Evolutionary conservation across 257 asterid genomes (phyloP), one percentile per base, ranked within the genome.

Genomic region (Nicotiana sylvestris): DNA sequence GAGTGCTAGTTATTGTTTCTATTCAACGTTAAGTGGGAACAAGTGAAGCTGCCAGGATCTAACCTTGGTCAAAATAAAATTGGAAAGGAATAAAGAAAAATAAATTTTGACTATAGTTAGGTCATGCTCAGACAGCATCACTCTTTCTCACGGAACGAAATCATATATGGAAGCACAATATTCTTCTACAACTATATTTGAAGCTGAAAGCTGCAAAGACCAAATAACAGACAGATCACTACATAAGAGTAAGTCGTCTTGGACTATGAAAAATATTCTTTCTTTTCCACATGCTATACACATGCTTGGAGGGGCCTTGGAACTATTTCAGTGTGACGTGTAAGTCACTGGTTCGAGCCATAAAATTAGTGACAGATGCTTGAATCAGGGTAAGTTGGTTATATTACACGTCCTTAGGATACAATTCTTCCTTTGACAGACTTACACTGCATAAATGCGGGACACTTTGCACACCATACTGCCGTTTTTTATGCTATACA

Each of bases 391-490:
- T 39, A 39, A 8, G 10, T 0, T 8, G 11, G 0, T 0, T 43
- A 43, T 0, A 2, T 8, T 43, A 43, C 11, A 43, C 0, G 0
- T 43, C 0, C 11, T 43, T 43, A 0, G 11, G 11, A 2, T 43
- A 43, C 2, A 3, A 0, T 8, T 2, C 0, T 43, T 8, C 51
- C 10, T 8, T 0, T 43, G 11, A 43, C 11, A 1, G 39, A 35
- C 46, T 39, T 1, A 39, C 9, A 39, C 10, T 37, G 2, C 1
- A 5, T 5, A 37, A 37, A 37, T 0, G 8, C 43, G 8, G 0
- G 1, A 35, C 4, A 35, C 1, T 35, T 37, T 8, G 46, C 0
- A 2, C 3, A 43, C 3, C 3, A 7, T 3, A 0, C 11, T 7
- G 3, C 0, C 0, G 8, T 5, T 43, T 43, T 6, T 43, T 43